Evolutionary conservation across 768 basidiomycete genomes (phyloP), one percentile per base, ranked within the genome.

Genomic region (Boletellus emodensis): DNA sequence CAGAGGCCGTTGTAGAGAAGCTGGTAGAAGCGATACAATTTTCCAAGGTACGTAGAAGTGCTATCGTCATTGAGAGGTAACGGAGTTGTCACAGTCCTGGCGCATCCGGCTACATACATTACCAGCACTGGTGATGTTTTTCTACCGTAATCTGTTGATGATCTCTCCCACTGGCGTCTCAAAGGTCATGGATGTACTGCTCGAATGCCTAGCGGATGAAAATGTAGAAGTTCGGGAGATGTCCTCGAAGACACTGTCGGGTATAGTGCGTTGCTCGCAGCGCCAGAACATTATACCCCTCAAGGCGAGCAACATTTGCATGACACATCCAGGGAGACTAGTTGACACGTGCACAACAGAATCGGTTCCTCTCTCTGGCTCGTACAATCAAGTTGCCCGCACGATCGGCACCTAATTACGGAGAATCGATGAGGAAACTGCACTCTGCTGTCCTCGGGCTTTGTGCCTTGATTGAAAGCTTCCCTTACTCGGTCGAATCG

Each of bases 371-470:
- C 33, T 65, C 76, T 17, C 71, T 85, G 54, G 79, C 83, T 49
- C 75, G 77, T 44, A 76, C 79, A 51, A 78, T 80, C 15, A 76
- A 72, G 46, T 71, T 95, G 40, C 91, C 92, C 18, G 68, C 75
- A 47, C 77, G 92, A 56, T 76, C 80, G 39, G 83, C 90, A 54
- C 77, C 85, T 35, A 64, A 71, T 14, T 94, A 94, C 61, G 78
- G 84, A n/a, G 82, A 84, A 48, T 76, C 82, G 12, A 65, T 94
- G 57, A 80, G 84, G 40, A 76, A 78, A 42, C 75, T 94, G 49
- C 93, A 96, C 64, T 90, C 90, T 28, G 93, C 93, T 2, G 88
- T 98, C 50, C 76, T 98, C 42, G 95, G 95, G n/a, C 84, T 94
- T 39, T 91, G 90, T 56, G 91, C 95, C 6, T 73, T 98, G 30